Percentiles rank a stretch among this genome's conserved stretches.
Conservation (phyloP, 2,329 filamentous ascomycete genomes). For the Mycocentrospora acerina region DNA sequence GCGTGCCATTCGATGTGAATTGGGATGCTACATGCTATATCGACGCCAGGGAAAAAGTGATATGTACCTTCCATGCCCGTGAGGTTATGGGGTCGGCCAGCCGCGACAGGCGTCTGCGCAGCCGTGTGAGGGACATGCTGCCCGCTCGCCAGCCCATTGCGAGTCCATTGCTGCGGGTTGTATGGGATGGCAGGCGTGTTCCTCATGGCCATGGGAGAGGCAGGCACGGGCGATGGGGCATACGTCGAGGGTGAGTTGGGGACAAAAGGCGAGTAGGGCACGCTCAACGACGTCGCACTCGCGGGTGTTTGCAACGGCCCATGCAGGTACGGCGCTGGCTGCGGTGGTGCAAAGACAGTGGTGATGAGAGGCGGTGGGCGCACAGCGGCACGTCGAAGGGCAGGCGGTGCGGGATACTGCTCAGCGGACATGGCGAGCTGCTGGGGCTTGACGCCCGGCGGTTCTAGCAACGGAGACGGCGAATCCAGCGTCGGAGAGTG, state of each 20-base stretch:
- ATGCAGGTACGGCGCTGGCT: slow-evolving; percentile 33
- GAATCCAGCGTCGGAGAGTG: slow-evolving; percentile 19
- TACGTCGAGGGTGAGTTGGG: slow-evolving; percentile 34
- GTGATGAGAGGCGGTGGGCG: slow-evolving; percentile 46
- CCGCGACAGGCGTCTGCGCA: slow-evolving; percentile 28
- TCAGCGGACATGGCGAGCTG: slow-evolving; percentile 25
- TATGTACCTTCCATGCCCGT: slow-evolving; percentile 53
- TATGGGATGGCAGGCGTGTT: slow-evolving; percentile 42
- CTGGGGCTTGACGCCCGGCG: slow-evolving; percentile 28
- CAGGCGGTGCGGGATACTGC: slow-evolving; percentile 22
- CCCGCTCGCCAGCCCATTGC: slow-evolving; percentile 41
- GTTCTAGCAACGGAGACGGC: slow-evolving; percentile 28
- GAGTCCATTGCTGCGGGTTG: slow-evolving; percentile 54
- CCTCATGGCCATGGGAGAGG: slow-evolving; percentile 42
- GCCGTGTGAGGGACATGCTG: slow-evolving; percentile 39
- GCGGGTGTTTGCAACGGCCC: slow-evolving; percentile 39
- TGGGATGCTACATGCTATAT: slow-evolving; percentile 1
- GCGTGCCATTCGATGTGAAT: background rate
- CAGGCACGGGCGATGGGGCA: slow-evolving; percentile 31
- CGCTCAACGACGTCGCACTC: slow-evolving; percentile 40
- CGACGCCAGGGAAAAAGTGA: slow-evolving; percentile 2
- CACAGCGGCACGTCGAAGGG: slow-evolving; percentile 42
- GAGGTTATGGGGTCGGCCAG: slow-evolving; percentile 39
- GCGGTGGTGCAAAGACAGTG: slow-evolving; percentile 43
- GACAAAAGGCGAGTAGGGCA: slow-evolving; percentile 41